Conservation (phyloP, 257 asterid species). For the Nicotiana noctiflora region DNA sequence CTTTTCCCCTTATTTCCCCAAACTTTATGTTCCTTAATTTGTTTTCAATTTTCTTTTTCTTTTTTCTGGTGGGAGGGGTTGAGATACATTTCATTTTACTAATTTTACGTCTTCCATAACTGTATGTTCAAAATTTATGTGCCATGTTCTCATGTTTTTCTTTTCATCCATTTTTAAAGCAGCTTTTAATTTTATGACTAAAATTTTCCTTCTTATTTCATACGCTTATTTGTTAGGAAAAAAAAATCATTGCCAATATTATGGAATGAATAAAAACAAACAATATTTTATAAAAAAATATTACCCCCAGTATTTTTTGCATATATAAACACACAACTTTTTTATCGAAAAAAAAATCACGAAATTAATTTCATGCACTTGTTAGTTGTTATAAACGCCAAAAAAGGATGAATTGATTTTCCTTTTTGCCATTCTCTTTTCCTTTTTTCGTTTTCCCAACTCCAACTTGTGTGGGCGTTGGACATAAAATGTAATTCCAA, state of each 20-base stretch:
- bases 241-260: not conserved
- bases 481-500: no score
- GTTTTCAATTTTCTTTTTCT: not conserved
- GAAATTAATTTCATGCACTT: not conserved
- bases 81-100: not conserved
- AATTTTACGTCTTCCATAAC: not conserved
- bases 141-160: not conserved
- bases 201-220: not conserved
- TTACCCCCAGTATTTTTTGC: not conserved
- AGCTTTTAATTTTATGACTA: not conserved
- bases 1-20: not conserved
- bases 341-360: not conserved
- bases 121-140: not conserved
- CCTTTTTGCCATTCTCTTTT: not conserved
- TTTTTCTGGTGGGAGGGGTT: no score
- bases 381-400: not conserved
- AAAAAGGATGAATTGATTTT: not conserved
- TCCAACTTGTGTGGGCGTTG: no score
- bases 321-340: not conserved
- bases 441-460: no score
- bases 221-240: no score
- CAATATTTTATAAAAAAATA: not conserved
- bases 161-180: not conserved
- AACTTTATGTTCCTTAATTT: not conserved
- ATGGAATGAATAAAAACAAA: no score